Base-by-base conservation (phyloP, 306 rosid genomes). In the Fagus crenata region DNA sequence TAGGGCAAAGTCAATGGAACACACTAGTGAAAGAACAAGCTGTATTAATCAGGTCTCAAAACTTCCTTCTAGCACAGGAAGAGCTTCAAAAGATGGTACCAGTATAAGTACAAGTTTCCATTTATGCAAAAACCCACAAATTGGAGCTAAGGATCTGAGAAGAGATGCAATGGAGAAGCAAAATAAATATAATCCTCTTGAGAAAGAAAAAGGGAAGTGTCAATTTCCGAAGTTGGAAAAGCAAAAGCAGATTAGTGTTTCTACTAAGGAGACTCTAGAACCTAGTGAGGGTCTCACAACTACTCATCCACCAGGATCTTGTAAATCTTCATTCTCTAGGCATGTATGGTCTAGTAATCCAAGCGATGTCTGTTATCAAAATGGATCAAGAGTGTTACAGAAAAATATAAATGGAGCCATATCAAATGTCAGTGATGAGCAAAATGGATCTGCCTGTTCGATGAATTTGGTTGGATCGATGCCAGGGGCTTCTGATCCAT, bases 1-100 rank as follows among this genome's bases (percentile, higher is more conserved):
- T 18, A 84, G 69, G 75, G 98, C 93, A 31, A 91, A 84, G 84
- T 71, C 69, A 42, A 73, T 54, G 69, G 76, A 53, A 64, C 53
- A 4, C 43, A 36, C 65, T 74, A 78, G n/a, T 17, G 80, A 69
- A 58, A 82, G 80, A 73, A 65, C 78, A 32, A 28, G 82, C 76
- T 67, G 61, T 49, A 60, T 70, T 74, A 78, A 63, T 55, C 85
- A 37, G 83, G 77, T 64, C 79, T 60, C 59, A 49, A 80, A 65
- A 75, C 78, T 54, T 78, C 88, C 78, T 35, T 64, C 77, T 7
- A 67, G 77, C 53, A 73, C 76, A 41, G 78, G 74, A 69, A 77
- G 61, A 55, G 82, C 76, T n/a, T 75, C 78, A 61, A 75, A 87
- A 75, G 77, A 82, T 67, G 36, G 60, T 69, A 35, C 85, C 4